Evolutionary conservation across 148 eudicot species (phyloP), one percentile per base, ranked within the genome.

Genomic region (Rhododendron mucronatum): DNA sequence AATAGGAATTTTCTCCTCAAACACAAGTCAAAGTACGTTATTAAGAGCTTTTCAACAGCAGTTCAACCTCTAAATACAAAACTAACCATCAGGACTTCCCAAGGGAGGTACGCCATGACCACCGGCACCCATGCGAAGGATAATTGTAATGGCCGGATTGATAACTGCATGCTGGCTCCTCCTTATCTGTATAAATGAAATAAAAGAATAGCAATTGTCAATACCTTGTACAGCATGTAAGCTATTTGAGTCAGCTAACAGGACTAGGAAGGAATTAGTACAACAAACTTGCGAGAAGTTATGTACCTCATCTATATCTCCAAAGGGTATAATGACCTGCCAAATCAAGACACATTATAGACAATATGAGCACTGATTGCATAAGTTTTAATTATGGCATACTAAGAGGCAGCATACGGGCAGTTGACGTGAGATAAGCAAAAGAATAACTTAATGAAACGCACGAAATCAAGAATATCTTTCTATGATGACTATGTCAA

Each of bases 51-150:
- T 74, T 16, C 6, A 74, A 7, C 79, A 75, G 47, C 79, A 75
- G n/a, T 37, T 37, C 9, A 14, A 7, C 47, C 63, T 21, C 69
- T 33, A 77, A 81, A 53, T 15, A 15, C 69, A 82, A 50, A 55
- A 90, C 94, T 92, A 81, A 96, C 99, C 99, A 89, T 95, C 99
- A 85, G 94, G 93, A 88, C 95, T 96, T 87, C 98, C 97, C 89
- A 96, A 88, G 84, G 99, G 99, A 65, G 99, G 99, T 80, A 95
- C 99, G 84, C 99, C 99, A 91, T 93, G 94, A 77, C 99, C 99
- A 50, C 98, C 99, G 81, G 99, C 98, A 90, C 99, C 99, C 91
- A 90, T 91, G 80, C 97, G 94, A 85, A 96, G 95, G 82, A 96
- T 88, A 78, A 96, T 94, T 67, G 99, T 96, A 78, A 96, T 90